phyloP scores from a whole-genome alignment of 1,284 basidiomycete genomes.

The Sanghuangporus baumii region DNA sequence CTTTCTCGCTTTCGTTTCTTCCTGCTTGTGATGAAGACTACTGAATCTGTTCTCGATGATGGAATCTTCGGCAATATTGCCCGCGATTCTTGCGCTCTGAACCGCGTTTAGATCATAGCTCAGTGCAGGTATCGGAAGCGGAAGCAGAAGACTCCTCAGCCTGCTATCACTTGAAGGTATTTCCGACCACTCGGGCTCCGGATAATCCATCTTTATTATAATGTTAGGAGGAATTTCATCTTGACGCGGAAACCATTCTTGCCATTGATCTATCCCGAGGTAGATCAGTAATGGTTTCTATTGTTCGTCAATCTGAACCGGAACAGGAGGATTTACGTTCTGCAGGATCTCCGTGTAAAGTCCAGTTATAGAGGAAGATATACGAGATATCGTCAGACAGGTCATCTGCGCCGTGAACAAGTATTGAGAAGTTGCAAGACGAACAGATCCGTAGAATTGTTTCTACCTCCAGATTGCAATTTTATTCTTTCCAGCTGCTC shows the following conservation, averaged over 20 bases:
- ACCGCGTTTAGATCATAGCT: neutral
- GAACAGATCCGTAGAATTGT: neutral
- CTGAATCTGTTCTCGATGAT: neutral
- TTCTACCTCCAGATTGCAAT: neutral
- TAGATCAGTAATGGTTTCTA: neutral
- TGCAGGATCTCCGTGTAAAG: conserved; percentile 3
- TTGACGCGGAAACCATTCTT: neutral
- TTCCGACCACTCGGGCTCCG: neutral
- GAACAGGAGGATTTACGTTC: conserved; percentile 1
- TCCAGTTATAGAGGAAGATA: conserved; percentile 8
- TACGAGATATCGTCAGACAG: neutral
- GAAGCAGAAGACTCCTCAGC: neutral
- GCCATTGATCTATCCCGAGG: conserved; percentile 8
- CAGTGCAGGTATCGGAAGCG: neutral
- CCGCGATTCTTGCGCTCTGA: neutral
- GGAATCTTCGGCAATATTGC: neutral
- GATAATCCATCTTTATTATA: conserved; percentile 7
- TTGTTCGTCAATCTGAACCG: neutral
- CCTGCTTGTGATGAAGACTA: neutral
- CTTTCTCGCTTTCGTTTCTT: neutral
- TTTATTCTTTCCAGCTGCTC: neutral
- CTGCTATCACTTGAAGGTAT: neutral
- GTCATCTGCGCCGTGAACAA: neutral
- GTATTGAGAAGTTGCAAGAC: neutral
- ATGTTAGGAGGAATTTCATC: neutral